These are phyloP conservation scores for Jatropha podagrica DNA, from an alignment of 441 rosid species.

Conservation along the genomic window DNA sequence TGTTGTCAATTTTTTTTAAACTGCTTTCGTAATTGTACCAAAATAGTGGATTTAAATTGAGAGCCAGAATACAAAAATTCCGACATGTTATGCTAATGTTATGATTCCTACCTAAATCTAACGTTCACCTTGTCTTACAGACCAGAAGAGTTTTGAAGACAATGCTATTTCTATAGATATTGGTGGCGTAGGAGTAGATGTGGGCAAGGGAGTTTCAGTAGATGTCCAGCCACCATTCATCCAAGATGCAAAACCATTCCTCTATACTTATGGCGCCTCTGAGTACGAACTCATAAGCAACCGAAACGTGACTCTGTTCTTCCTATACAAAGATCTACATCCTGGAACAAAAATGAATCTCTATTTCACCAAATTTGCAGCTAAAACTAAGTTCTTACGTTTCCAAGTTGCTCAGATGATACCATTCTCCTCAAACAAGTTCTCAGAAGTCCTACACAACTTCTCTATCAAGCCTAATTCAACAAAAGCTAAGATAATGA, in stretches of 20 bases:
- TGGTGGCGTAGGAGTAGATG: neutral
- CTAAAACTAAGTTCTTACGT: slow-evolving; percentile 24
- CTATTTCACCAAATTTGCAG: slow-evolving; percentile 17
- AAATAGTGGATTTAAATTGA: neutral
- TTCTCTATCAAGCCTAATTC: slow-evolving; percentile 28
- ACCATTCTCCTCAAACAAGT: slow-evolving; percentile 30
- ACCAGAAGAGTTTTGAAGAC: neutral
- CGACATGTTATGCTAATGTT: no score
- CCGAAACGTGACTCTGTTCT: slow-evolving; percentile 2
- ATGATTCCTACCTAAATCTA: neutral
- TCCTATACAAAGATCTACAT: slow-evolving; percentile 15
- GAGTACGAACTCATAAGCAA: neutral
- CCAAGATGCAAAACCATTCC: neutral
- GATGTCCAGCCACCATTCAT: slow-evolving; percentile 1
- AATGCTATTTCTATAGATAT: neutral
- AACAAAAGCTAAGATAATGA: slow-evolving; percentile 23
- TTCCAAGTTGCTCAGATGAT: slow-evolving; percentile 23
- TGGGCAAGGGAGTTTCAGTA: slow-evolving; percentile 14
- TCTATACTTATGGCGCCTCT: neutral
- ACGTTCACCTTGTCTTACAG: neutral
- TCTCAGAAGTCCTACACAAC: slow-evolving; percentile 18
- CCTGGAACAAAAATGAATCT: slow-evolving; percentile 6
- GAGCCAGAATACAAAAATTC: neutral
- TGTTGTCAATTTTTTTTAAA: no score
- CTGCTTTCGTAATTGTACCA: no score